Evolutionary conservation across 192 early-diverging fungal species (phyloP).

Genomic region (Pilaira anomala): DNA sequence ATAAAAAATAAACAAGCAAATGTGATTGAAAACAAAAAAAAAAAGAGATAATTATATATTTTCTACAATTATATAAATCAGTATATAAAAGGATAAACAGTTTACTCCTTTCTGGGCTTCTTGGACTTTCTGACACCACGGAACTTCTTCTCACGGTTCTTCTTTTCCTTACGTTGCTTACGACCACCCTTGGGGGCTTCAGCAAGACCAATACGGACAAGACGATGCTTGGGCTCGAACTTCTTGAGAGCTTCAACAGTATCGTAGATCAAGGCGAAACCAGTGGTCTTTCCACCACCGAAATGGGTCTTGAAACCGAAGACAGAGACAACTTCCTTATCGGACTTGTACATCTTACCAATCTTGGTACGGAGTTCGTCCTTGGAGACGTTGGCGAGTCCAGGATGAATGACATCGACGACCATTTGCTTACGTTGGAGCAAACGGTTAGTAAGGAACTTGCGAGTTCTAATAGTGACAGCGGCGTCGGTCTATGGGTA

Average conservation of each 20-base stretch:
- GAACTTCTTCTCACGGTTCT: slow-evolving; percentile 99
- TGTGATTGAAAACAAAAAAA: no score
- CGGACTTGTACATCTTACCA: slow-evolving; percentile 92
- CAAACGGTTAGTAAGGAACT: slow-evolving; percentile 99
- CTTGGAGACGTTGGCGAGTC: slow-evolving; percentile 89
- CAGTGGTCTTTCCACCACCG: slow-evolving; percentile 95
- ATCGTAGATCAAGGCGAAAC: slow-evolving; percentile 97
- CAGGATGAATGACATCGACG: slow-evolving; percentile 94
- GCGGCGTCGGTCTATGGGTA: slow-evolving; percentile 68
- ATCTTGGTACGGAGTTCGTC: slow-evolving; percentile 91
- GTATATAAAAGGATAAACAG: slow-evolving; percentile 5
- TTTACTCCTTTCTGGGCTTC: slow-evolving; percentile 64
- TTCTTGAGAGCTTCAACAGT: slow-evolving; percentile 91
- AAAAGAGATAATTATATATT: no score
- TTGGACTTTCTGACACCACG: slow-evolving; percentile 93
- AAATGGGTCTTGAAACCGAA: slow-evolving; percentile 96
- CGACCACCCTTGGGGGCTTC: slow-evolving; percentile 72
- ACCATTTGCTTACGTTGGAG: slow-evolving; percentile 97
- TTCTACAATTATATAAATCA: no score
- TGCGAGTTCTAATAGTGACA: slow-evolving; percentile 96
- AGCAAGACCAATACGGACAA: slow-evolving; percentile 70
- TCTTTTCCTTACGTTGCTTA: slow-evolving; percentile 99
- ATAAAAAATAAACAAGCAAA: no score
- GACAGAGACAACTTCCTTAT: slow-evolving; percentile 82
- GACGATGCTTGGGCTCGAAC: slow-evolving; percentile 98